Base-by-base conservation (phyloP, 2,329 filamentous ascomycete genomes). In the Chaetothyriales sp. region DNA sequence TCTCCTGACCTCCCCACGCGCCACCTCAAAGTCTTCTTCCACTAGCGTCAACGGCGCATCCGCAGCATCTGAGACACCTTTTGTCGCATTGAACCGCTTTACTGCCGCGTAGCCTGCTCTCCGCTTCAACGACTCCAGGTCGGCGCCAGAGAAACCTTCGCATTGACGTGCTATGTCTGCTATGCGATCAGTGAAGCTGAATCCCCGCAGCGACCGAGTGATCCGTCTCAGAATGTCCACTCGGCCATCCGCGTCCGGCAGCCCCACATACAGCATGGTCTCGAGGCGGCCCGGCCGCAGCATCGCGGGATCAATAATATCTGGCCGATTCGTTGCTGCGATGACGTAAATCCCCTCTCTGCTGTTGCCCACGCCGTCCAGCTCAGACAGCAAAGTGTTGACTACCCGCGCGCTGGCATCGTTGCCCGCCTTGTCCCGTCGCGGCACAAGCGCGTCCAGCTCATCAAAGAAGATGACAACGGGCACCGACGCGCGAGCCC, bases 381-480 rank as follows among this genome's bases (percentile, higher is more conserved):
- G 78, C 66, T 98, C 92, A 0, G 92, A 94, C 29, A 98, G 82
- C 0, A 98, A 77, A 0, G 90, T 94, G 66, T 97, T 97, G 59
- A 98, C 92, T 2, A 98, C 87, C 33, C 92, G 81, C 1, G 87
- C 82, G 46, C 85, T 87, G 5, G 88, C 85, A 65, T 97, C 90
- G 1, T 83, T 86, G 1, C 86, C 78, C 1, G 77, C 76, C 51
- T 85, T 85, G 63, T 90, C 88, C 51, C 92, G 82, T 49, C 82
- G 82, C 0, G 90, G 89, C 0, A 92, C 89, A 2, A 98, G 74
- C 0, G 92, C 90, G 68, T 98, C 92, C 49, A 98, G 78, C 70
- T 98, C 92, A 66, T 98, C 92, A 65, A 98, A 97, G 77, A 98
- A 97, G 53, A 98, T 83, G 51, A 98, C 88, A 64, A 90, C 97